Percentiles rank a stretch among this genome's conserved stretches.
Evolutionary conservation across 1,139 yeast species (phyloP).

Genomic region (Blastobotrys buckinghamii): DNA sequence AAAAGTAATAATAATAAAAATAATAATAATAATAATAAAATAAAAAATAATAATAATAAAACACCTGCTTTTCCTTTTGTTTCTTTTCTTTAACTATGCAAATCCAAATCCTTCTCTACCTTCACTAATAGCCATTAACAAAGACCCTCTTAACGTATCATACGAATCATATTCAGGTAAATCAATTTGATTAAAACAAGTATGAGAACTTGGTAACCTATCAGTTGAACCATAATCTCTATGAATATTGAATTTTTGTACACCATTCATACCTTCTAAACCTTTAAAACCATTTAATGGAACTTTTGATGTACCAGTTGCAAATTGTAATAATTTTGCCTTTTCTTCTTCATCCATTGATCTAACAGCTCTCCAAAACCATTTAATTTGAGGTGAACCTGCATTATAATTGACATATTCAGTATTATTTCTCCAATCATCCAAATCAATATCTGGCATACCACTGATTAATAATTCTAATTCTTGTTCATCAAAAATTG

Average conservation of each 20-base stretch:
- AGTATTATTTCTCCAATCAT: slow-evolving; percentile 90
- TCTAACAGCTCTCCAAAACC: slow-evolving; percentile 98
- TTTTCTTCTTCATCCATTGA: slow-evolving; percentile 92
- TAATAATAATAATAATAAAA: background rate
- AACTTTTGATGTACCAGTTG: slow-evolving; percentile 96
- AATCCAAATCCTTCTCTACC: slow-evolving; percentile 97
- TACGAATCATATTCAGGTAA: slow-evolving; percentile 90
- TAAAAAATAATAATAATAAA: slow-evolving; percentile 3
- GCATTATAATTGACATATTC: slow-evolving; percentile 78
- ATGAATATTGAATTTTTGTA: slow-evolving; percentile 82
- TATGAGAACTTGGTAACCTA: slow-evolving; percentile 90
- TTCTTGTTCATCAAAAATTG: slow-evolving; percentile 94
- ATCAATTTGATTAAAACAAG: slow-evolving; percentile 93
- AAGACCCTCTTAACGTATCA: slow-evolving; percentile 74
- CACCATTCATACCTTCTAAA: slow-evolving; percentile 82
- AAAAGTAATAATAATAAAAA: background rate
- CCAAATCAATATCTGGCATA: slow-evolving; percentile 90
- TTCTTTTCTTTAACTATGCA: slow-evolving; percentile 37
- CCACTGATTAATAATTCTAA: slow-evolving; percentile 90
- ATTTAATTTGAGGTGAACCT: slow-evolving; percentile 81
- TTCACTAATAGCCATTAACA: slow-evolving; percentile 82
- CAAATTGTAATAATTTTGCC: slow-evolving; percentile 89
- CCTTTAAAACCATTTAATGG: slow-evolving; percentile 93
- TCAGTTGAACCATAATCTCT: slow-evolving; percentile 83
- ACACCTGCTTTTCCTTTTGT: too few species aligned